phyloP scores from a whole-genome alignment of 345 rosid genomes.

The Melaleuca alternifolia region DNA sequence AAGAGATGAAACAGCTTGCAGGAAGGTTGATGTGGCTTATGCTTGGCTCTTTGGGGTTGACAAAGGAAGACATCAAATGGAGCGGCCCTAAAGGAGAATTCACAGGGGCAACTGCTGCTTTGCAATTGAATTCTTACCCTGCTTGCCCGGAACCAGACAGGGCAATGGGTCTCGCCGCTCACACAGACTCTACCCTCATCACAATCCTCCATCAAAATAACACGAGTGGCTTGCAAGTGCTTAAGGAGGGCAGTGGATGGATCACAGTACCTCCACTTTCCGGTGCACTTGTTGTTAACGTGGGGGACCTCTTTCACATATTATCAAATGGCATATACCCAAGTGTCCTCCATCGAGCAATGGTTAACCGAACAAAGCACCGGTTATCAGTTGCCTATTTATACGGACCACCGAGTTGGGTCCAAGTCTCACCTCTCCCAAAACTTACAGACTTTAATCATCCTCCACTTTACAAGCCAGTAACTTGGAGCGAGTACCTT shows the following conservation, averaged over 20 bases:
- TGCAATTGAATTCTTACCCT: conserved; percentile 40
- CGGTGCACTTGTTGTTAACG: conserved; percentile 23
- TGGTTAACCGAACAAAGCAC: conserved; percentile 20
- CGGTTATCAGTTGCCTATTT: conserved; percentile 29
- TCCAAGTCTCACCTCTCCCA: conserved; percentile 18
- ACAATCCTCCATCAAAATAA: conserved; percentile 29
- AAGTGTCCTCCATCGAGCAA: conserved; percentile 27
- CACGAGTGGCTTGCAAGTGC: conserved; percentile 31
- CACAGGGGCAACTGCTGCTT: conserved; percentile 3
- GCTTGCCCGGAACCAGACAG: conserved; percentile 39
- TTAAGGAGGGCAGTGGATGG: conserved; percentile 25
- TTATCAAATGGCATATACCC: conserved; percentile 35
- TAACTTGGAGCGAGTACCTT: conserved; percentile 37
- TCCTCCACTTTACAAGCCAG: conserved; percentile 28
- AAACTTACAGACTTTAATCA: conserved; percentile 17
- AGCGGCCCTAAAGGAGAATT: neutral
- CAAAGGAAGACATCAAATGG: conserved; percentile 27
- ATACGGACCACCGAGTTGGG: conserved; percentile 28
- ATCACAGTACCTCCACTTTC: conserved; percentile 26
- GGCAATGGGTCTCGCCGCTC: conserved; percentile 47
- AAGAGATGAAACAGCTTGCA: conserved; percentile 23
- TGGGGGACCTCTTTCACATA: conserved; percentile 39
- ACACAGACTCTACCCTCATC: conserved; percentile 34
- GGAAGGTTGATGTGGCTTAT: conserved; percentile 23
- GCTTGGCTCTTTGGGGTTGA: conserved; percentile 27